Base-by-base conservation (phyloP, 2,329 filamentous ascomycete species). In the Trichoderma pleuroti region DNA sequence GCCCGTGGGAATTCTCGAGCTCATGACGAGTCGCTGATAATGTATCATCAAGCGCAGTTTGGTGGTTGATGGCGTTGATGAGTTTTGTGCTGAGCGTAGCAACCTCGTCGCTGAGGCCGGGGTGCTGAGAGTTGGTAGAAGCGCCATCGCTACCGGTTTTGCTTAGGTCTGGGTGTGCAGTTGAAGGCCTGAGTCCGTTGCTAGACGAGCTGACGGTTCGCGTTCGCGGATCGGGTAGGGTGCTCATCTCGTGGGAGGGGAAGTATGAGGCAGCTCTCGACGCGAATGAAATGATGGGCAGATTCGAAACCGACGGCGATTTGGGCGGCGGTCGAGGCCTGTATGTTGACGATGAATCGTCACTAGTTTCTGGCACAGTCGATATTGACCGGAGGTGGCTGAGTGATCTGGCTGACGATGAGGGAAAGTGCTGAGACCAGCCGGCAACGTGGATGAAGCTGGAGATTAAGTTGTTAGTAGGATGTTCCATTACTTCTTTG, bases 21-120 rank as follows among this genome's bases (percentile, higher is more conserved):
- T 98, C 94, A 78, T 94, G 91, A 46, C 94, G 89, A 18, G 94
- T 92, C 65, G 90, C 90, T 63, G 93, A 91, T 21, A 99, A 85
- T 12, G 90, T 92, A 80, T 99, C 96, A 80, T 98, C 96, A 57
- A 99, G 87, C 26, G 88, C 91, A 9, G 94, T 98, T 81, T 98
- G 94, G 80, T 97, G 92, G 79, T 99, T 99, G 82, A 99, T 98
- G 57, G 96, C 95, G 78, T 96, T 95, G 76, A 99, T 95, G 73
- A 99, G 89, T 81, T 99, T 99, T 62, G 94, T 95, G 82, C 94
- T 98, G 36, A 99, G 85, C 8, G 93, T 90, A 9, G 95, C 93
- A 32, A 99, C 93, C 81, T 98, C 96, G 71, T 87, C 84, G 74
- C 86, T 86, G 26, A 90, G 81, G 70, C 88, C 88, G 6, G 87